Base-by-base conservation (phyloP, 2,329 filamentous ascomycete genomes). In the Rhynchosporium agropyri region DNA sequence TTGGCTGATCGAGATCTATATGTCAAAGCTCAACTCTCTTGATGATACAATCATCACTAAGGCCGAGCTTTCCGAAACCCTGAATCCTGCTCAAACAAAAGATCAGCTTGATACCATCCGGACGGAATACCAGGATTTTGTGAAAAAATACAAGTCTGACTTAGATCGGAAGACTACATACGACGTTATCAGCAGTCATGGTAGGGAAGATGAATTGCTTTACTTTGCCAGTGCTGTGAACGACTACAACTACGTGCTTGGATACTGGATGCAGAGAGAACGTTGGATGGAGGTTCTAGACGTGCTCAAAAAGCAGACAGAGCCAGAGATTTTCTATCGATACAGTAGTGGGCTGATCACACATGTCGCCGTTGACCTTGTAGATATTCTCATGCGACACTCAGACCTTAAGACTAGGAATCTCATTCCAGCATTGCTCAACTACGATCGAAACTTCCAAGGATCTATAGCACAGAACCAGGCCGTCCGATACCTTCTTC, bases 271-370 rank as follows among this genome's bases (percentile, higher is more conserved):
- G 20, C 95, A 98, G 76, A 85, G 94, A 64, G 95, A 98, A 77
- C 86, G 91, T 70, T 99, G 95, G 95, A 78, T 80, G 4, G 92
- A 97, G 71, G 92, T 92, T 2, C 80, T 99, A 68, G 85, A 86
- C 61, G 92, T 98, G 46, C 81, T 99, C 58, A 96, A 97, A 79
- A 92, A 90, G 76, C 95, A 99, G 77, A 96, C 89, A 4, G 90
- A 96, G 57, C 86, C 91, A 0, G 92, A 96, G 57, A 91, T 96
- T 51, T 99, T 98, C 77, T 98, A 98, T 80, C 89, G 91, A 67
- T 97, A 98, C 76, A 95, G 92, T 79, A 97, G 89, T 72, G 93
- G 98, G n/a, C 83, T 99, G 54, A 97, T 99, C 89, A 89, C 88
- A 15, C 91, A 97, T 74, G 88, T 88, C 3, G 87, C 94, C 0